Evolutionary conservation across 495 filamentous ascomycete species (phyloP).

Genomic region (Lentithecium fluviatile): DNA sequence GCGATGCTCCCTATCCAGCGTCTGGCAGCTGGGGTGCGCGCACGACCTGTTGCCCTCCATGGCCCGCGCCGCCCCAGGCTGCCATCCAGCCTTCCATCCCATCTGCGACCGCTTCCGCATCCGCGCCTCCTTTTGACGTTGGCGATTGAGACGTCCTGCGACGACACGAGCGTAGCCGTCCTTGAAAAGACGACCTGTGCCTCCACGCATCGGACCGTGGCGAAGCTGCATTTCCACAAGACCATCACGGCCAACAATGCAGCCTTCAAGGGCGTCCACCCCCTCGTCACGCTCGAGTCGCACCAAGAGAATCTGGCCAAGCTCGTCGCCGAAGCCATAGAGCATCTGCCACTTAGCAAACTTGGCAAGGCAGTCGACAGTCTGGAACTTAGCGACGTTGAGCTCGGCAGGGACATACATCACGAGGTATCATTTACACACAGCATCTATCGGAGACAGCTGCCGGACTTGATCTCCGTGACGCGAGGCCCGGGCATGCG

Average conservation of each 20-base stretch:
- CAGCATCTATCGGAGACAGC: conserved; percentile 37
- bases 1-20: no score
- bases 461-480: conserved; percentile 78
- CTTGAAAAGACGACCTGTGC: conserved; percentile 54
- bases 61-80: background rate
- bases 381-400: background rate
- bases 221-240: conserved; percentile 69
- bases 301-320: conserved; percentile 67
- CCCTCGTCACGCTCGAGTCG: conserved; percentile 65
- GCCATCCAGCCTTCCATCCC: background rate
- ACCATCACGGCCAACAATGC: conserved; percentile 78
- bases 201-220: conserved; percentile 6
- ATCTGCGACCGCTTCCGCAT: background rate
- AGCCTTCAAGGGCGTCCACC: conserved; percentile 72
- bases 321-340: conserved; percentile 65
- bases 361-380: background rate
- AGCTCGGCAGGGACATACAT: background rate
- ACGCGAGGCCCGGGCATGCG: conserved; percentile 91
- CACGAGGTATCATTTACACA: background rate
- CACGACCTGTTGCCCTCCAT: background rate
- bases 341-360: conserved; percentile 47
- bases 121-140: conserved; percentile 63
- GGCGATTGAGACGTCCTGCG: conserved; percentile 94
- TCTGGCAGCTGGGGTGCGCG: no score
- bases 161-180: conserved; percentile 91